Evolutionary conservation across 257 asterid species (phyloP).

Genomic region (Gynochthodes officinalis): DNA sequence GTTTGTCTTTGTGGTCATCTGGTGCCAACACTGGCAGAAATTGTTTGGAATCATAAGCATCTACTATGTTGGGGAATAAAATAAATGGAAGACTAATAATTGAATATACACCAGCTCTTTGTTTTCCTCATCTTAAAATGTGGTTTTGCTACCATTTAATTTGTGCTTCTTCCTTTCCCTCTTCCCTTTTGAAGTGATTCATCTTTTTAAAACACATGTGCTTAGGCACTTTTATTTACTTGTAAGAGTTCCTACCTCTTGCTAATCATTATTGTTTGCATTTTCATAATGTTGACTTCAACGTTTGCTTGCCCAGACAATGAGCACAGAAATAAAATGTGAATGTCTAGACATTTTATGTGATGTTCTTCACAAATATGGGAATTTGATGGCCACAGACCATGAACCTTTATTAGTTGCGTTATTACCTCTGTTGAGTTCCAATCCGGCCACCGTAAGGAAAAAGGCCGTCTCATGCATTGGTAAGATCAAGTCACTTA

Average conservation of each 20-base stretch:
- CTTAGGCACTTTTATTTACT: not conserved
- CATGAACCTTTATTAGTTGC: slow-evolving; percentile 78
- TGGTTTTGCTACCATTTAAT: not conserved
- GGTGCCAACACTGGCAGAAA: not conserved
- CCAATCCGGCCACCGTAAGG: slow-evolving; percentile 94
- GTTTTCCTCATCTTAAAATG: not conserved
- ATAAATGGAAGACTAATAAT: not conserved
- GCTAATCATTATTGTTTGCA: not conserved
- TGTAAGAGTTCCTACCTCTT: not conserved
- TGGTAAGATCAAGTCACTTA: slow-evolving; percentile 49
- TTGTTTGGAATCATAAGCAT: not conserved
- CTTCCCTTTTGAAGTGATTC: not conserved
- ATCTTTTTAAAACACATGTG: not conserved
- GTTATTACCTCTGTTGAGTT: slow-evolving; percentile 73
- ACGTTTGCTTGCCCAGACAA: slow-evolving; percentile 50
- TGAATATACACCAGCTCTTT: not conserved
- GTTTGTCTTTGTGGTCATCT: not conserved
- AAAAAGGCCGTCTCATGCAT: slow-evolving; percentile 93
- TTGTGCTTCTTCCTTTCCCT: not conserved
- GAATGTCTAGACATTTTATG: slow-evolving; percentile 94
- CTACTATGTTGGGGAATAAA: not conserved
- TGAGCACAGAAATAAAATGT: slow-evolving; percentile 89
- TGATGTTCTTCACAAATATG: slow-evolving; percentile 96
- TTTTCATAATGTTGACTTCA: not conserved
- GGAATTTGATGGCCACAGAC: slow-evolving; percentile 79